phyloP scores from a whole-genome alignment of 495 filamentous ascomycete species.

The Penicillium egyptiacum region DNA sequence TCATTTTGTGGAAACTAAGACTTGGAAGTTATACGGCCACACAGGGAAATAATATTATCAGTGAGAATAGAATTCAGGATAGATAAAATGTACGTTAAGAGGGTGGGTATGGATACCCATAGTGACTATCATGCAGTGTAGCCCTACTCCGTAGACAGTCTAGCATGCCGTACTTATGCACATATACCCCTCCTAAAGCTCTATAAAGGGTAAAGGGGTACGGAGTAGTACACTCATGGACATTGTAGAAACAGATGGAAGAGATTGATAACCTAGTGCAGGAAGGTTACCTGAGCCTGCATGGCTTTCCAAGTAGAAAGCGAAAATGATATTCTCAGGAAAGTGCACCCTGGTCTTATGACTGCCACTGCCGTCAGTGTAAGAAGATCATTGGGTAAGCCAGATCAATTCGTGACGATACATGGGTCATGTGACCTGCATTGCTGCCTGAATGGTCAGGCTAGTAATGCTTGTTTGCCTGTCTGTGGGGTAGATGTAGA shows the following conservation, averaged over 20 bases:
- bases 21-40: neutral
- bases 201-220: neutral
- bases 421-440: too few relatives aligned
- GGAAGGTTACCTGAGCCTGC: conserved; percentile 1
- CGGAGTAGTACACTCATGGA: neutral
- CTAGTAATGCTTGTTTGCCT: too few relatives aligned
- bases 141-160: neutral
- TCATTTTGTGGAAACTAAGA: conserved; percentile 1
- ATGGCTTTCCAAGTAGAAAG: neutral
- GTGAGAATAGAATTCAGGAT: neutral
- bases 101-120: neutral
- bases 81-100: neutral
- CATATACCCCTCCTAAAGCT: neutral
- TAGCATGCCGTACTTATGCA: conserved; percentile 1
- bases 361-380: conserved; percentile 34
- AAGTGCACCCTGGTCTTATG: conserved; percentile 16
- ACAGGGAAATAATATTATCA: neutral
- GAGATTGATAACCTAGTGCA: conserved; percentile 22
- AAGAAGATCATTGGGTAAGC: conserved; percentile 28
- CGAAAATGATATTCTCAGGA: conserved; percentile 6
- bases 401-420: too few relatives aligned
- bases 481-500: too few relatives aligned
- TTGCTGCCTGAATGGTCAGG: too few relatives aligned
- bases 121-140: neutral
- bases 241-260: conserved; percentile 27